Evolutionary conservation across 2,329 filamentous ascomycete genomes (phyloP).

Genomic region (Xenoacremonium recifei): DNA sequence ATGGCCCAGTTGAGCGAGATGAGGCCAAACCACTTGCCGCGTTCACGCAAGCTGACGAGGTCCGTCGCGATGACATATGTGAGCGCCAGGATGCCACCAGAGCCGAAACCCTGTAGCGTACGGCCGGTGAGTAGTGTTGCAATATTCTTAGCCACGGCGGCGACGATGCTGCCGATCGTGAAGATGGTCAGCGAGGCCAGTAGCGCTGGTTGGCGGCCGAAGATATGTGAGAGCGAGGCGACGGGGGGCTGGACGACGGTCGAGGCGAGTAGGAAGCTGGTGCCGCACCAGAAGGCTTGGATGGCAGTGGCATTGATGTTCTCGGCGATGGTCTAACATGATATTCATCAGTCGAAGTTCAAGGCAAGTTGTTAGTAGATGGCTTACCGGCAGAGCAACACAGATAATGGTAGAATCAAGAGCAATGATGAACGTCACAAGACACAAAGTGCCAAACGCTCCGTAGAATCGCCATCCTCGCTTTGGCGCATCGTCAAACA

Average conservation of each 20-base stretch:
- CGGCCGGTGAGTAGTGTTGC: conserved; percentile 44
- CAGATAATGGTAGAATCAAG: conserved; percentile 23
- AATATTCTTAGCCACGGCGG: conserved; percentile 17
- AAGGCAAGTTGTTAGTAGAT: not conserved
- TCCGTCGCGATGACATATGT: conserved; percentile 46
- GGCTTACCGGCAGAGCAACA: conserved; percentile 20
- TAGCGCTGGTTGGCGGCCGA: conserved; percentile 18
- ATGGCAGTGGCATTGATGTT: conserved; percentile 20
- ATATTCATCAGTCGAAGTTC: not conserved
- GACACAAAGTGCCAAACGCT: conserved; percentile 21
- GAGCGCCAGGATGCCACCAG: conserved; percentile 47
- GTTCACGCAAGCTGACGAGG: conserved; percentile 41
- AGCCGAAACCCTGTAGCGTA: conserved; percentile 50
- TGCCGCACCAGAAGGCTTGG: conserved; percentile 24
- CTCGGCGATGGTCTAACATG: conserved; percentile 20
- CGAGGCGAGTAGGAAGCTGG: conserved; percentile 22
- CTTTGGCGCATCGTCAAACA: not conserved
- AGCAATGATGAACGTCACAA: conserved; percentile 23
- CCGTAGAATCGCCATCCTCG: conserved; percentile 20
- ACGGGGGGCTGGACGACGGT: conserved; percentile 22
- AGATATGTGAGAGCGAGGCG: conserved; percentile 22
- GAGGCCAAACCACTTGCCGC: conserved; percentile 39
- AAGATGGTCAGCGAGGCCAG: conserved; percentile 19
- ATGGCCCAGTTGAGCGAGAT: conserved; percentile 50
- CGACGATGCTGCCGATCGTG: conserved; percentile 17